phyloP scores from a whole-genome alignment of 73 alveolate species.

The Tetrahymena borealis region DNA sequence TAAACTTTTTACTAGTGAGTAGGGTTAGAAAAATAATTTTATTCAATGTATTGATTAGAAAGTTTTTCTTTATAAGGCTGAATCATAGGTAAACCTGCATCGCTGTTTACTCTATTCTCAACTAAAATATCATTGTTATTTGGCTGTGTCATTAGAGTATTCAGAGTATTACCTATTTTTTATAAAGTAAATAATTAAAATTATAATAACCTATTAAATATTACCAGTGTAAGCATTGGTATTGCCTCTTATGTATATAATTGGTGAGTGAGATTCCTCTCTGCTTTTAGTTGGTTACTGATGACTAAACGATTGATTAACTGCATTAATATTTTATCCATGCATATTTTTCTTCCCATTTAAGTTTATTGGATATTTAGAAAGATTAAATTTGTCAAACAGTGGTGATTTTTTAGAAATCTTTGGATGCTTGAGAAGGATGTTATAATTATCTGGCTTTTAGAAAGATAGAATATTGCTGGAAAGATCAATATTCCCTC shows the following conservation, averaged over 20 bases:
- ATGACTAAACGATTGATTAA: not conserved
- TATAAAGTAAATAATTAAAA: not conserved
- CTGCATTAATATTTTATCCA: not conserved
- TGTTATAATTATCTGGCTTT: not conserved
- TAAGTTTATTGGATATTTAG: not conserved
- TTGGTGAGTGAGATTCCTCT: not conserved
- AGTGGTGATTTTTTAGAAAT: not conserved
- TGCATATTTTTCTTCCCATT: not conserved
- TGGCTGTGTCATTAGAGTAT: not conserved
- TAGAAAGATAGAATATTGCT: not conserved
- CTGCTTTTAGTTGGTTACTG: not conserved
- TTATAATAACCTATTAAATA: not conserved
- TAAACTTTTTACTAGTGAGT: not conserved
- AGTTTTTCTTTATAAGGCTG: not conserved
- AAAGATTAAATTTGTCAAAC: not conserved
- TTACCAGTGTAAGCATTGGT: not conserved
- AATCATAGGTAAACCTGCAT: not conserved
- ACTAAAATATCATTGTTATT: not conserved
- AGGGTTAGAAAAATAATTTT: not conserved
- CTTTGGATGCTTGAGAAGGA: not conserved
- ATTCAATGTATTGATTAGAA: not conserved
- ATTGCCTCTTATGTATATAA: not conserved
- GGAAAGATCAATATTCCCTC: not conserved
- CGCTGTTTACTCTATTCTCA: not conserved
- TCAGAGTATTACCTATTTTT: not conserved